phyloP scores from a whole-genome alignment of 768 basidiomycete species.

The button mushroom (Agaricus bisporus) region DNA sequence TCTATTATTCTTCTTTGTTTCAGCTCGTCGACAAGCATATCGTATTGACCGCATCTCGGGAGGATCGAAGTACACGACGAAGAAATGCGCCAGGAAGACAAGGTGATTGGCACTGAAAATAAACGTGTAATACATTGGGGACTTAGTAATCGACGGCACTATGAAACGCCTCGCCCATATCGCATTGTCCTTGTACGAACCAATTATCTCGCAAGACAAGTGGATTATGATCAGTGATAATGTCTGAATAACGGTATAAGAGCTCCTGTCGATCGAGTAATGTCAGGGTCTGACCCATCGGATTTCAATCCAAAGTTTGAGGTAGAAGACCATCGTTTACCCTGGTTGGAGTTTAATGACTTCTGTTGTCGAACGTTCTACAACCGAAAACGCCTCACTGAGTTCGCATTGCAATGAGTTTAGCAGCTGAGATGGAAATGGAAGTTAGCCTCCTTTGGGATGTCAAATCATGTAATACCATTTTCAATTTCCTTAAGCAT shows the following conservation, averaged over 20 bases:
- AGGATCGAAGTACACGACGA: constrained; percentile 51
- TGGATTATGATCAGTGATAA: neutral
- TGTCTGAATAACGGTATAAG: neutral
- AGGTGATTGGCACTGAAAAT: constrained; percentile 42
- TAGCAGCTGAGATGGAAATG: neutral
- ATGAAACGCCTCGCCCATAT: constrained; percentile 11
- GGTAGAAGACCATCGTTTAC: neutral
- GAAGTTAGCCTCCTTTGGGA: neutral
- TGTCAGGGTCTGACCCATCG: neutral
- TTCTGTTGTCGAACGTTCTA: constrained; percentile 1
- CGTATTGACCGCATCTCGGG: constrained; percentile 47
- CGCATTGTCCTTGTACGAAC: constrained; percentile 6
- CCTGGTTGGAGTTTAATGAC: neutral
- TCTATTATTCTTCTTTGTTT: neutral
- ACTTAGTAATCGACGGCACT: neutral
- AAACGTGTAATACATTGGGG: constrained; percentile 35
- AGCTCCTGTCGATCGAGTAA: neutral
- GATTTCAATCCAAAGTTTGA: neutral
- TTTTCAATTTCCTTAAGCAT: neutral
- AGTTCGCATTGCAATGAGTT: constrained; percentile 1
- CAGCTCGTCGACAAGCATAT: constrained; percentile 80
- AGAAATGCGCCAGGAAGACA: constrained; percentile 39
- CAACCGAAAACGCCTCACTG: constrained; percentile 4
- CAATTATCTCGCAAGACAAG: neutral
- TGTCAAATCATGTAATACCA: neutral